Evolutionary conservation across 495 filamentous ascomycete genomes (phyloP), one percentile per base, ranked within the genome.

Genomic region (Paragyromitra xinjiangensis): DNA sequence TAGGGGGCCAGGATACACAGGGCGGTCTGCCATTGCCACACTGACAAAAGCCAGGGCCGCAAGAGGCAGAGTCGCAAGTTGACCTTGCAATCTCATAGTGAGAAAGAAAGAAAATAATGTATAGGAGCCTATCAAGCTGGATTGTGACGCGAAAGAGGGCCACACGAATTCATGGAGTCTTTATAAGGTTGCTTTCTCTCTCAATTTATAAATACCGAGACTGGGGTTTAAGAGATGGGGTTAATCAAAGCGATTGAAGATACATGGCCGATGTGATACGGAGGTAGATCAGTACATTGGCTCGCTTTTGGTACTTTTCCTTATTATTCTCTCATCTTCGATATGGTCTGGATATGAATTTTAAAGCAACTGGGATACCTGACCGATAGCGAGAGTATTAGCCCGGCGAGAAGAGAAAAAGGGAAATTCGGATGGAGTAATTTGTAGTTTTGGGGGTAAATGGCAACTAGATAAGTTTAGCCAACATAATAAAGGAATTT

Each of bases 31-130:
- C 37, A 73, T 42, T 67, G 50, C 62, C 37, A 39, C 48, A 22
- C 61, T 29, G 62, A 48, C 48, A 56, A 73, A 55, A 53, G 70
- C 70, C 70, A 73, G 70, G 7, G 50, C 62, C 37, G 45, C 68
- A 40, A 71, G 56, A 11, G 68, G 68, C 68, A 71, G 56, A 45
- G 40, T 56, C 26, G 68, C 44, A 62, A 71, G 55, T 11, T 71
- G 68, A 50, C 44, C 56, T 62, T 62, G 68, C 68, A 71, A 62
- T 56, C 58, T 71, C 68, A 71, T 71, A 11, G 55, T 45, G 24
- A 51, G 37, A 69, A 45, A 9, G 24, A 58, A 22, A 56, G 56
- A 48, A 39, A 44, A 56, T 58, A 48, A 48, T 59, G 4, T 45
- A n/a, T 45, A 56, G 65, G 44, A 68, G 29, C 6, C 26, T 48